phyloP scores from a whole-genome alignment of 768 basidiomycete genomes.

The Nidularia pulvinata region DNA sequence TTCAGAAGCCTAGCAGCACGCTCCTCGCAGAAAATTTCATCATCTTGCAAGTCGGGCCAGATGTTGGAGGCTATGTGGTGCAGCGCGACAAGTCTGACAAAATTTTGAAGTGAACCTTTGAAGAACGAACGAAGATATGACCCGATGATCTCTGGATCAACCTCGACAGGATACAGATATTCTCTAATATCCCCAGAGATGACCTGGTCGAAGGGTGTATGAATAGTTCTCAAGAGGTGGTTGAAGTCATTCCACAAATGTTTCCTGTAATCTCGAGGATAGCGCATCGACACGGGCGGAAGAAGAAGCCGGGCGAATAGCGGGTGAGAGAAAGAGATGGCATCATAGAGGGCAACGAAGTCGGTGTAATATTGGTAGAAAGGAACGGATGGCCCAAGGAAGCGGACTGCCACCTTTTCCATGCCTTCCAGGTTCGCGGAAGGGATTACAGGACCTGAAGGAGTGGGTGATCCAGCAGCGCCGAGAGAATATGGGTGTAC shows the following conservation, averaged over 20 bases:
- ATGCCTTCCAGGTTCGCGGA: conserved; percentile 24
- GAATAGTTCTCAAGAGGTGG: conserved; percentile 63
- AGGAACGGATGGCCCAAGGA: conserved; percentile 68
- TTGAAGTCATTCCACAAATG: conserved; percentile 82
- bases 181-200: conserved; percentile 52
- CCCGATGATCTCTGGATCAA: conserved; percentile 56
- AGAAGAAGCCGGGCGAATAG: conserved; percentile 77
- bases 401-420: conserved; percentile 53
- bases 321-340: conserved; percentile 84
- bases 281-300: conserved; percentile 74
- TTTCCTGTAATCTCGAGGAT: conserved; percentile 81
- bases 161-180: conserved; percentile 75
- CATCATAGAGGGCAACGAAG: conserved; percentile 87
- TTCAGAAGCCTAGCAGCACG: conserved; percentile 45
- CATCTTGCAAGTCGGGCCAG: conserved; percentile 62
- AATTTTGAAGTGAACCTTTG: conserved; percentile 45
- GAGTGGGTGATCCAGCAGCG: conserved; percentile 2
- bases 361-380: conserved; percentile 97
- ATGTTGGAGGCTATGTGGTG: conserved; percentile 80
- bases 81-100: conserved; percentile 66
- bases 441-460: conserved; percentile 1
- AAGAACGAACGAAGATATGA: conserved; percentile 62
- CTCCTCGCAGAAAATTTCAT: conserved; percentile 21
- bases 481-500: conserved; percentile 52
- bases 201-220: conserved; percentile 48